Evolutionary conservation across 2,329 filamentous ascomycete genomes (phyloP).

Genomic region (Penicillium sp.): DNA sequence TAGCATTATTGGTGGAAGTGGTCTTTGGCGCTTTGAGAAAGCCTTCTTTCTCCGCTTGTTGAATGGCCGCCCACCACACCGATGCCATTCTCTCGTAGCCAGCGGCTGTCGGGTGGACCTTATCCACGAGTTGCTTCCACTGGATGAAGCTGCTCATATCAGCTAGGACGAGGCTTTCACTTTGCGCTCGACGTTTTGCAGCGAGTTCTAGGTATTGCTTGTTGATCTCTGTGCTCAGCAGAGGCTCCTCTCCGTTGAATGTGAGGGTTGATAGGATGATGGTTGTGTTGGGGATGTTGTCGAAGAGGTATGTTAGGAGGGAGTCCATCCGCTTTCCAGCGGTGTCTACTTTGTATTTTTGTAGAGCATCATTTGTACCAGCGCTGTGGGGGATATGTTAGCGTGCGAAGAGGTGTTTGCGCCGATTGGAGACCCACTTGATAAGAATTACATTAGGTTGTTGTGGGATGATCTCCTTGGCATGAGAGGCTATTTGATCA

Average conservation of each 20-base stretch:
- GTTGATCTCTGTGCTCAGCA: conserved; percentile 14
- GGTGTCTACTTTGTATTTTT: conserved; percentile 15
- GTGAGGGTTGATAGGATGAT: conserved; percentile 31
- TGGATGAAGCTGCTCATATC: conserved; percentile 22
- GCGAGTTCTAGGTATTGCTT: conserved; percentile 22
- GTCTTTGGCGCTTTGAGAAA: neutral
- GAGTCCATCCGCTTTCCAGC: conserved; percentile 20
- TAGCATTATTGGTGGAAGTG: neutral
- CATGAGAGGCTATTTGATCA: conserved; percentile 13
- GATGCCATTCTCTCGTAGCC: conserved; percentile 25
- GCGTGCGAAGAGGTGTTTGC: neutral
- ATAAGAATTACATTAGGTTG: conserved; percentile 25
- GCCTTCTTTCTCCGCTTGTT: conserved; percentile 13
- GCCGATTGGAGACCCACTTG: conserved; percentile 14
- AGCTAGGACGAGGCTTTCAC: conserved; percentile 20
- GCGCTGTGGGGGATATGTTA: conserved; percentile 15
- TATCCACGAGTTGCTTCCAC: conserved; percentile 15
- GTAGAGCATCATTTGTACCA: conserved; percentile 30
- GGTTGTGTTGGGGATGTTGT: conserved; percentile 19
- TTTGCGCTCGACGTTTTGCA: conserved; percentile 13
- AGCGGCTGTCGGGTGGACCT: conserved; percentile 18
- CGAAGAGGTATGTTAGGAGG: conserved; percentile 21
- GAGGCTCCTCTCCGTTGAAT: conserved; percentile 12
- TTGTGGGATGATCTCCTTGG: conserved; percentile 3
- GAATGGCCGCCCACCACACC: conserved; percentile 23